A percentile compares a stretch with the other conserved stretches of the same genome.
Evolutionary conservation across 345 rosid species (phyloP).

Genomic region (Arabidopsis thaliana): DNA sequence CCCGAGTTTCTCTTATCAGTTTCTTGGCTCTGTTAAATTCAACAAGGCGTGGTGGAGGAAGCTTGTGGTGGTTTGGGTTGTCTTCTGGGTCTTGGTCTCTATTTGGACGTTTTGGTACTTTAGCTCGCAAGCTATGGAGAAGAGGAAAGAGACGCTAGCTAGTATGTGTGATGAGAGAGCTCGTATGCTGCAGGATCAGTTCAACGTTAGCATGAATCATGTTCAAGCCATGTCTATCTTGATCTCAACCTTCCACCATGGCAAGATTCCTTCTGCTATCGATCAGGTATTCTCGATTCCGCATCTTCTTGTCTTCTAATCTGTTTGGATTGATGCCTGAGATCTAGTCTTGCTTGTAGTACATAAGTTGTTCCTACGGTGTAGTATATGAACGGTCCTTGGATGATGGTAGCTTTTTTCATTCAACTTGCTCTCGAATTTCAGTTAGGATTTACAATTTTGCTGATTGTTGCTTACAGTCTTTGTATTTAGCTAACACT

Average conservation of each 20-base stretch:
- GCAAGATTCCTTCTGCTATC: conserved; percentile 85
- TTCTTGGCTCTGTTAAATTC: conserved; percentile 62
- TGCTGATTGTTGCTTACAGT: background rate
- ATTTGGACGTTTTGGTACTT: conserved; percentile 63
- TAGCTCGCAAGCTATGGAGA: conserved; percentile 77
- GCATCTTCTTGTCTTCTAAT: background rate
- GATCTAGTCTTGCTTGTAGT: conserved; percentile 5
- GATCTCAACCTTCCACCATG: conserved; percentile 95
- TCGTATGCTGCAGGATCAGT: conserved; percentile 97
- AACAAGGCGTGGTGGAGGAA: conserved; percentile 68
- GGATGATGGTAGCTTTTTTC: background rate
- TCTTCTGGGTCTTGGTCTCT: conserved; percentile 58
- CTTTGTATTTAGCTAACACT: background rate
- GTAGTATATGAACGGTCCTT: conserved; percentile 6
- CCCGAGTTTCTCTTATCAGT: conserved; percentile 62
- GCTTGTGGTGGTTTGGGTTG: conserved; percentile 64
- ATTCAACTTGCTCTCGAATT: background rate
- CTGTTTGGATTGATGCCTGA: background rate
- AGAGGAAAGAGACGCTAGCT: conserved; percentile 74
- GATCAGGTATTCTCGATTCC: conserved; percentile 67
- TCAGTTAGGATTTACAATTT: background rate
- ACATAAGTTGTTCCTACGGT: background rate
- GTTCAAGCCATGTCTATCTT: conserved; percentile 95
- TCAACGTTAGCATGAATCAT: conserved; percentile 98
- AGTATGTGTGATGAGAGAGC: conserved; percentile 99